These are phyloP conservation scores for Cerioporus squamosus DNA, from an alignment of 1,284 basidiomycete genomes.

Conservation along the genomic window DNA sequence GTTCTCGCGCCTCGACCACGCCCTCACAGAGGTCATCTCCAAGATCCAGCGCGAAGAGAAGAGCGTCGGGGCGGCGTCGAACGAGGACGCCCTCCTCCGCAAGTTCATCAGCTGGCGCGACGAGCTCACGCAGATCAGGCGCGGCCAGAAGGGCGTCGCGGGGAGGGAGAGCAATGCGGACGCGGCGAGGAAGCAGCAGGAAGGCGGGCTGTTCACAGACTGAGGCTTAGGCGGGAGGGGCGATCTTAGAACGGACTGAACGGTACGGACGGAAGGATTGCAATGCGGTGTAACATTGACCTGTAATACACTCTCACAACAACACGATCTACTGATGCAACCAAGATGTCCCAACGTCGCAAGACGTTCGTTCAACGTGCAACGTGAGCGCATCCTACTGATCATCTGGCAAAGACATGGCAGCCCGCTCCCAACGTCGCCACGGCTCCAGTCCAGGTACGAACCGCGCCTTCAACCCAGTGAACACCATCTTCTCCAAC, in stretches of 20 bases:
- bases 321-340: background rate
- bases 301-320: background rate
- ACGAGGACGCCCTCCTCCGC: constrained; percentile 21
- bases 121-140: constrained; percentile 25
- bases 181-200: constrained; percentile 14
- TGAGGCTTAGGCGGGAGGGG: constrained; percentile 17
- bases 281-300: background rate
- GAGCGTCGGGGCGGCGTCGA: constrained; percentile 25
- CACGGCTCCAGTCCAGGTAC: constrained; percentile 34
- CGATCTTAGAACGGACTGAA: background rate
- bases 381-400: background rate
- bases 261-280: background rate
- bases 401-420: background rate
- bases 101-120: constrained; percentile 31
- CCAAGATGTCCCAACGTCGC: no score
- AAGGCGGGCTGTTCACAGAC: constrained; percentile 32
- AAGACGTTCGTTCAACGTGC: background rate
- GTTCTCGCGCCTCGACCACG: constrained; percentile 28
- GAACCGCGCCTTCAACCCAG: constrained; percentile 25
- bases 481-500: constrained; percentile 25
- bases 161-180: background rate
- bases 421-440: constrained; percentile 28
- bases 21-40: constrained; percentile 28
- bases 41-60: constrained; percentile 26
- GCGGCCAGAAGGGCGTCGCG: constrained; percentile 1